These are phyloP conservation scores for Colletotrichum abscissum DNA, from an alignment of 2,329 filamentous ascomycete genomes.

Conservation along the genomic window DNA sequence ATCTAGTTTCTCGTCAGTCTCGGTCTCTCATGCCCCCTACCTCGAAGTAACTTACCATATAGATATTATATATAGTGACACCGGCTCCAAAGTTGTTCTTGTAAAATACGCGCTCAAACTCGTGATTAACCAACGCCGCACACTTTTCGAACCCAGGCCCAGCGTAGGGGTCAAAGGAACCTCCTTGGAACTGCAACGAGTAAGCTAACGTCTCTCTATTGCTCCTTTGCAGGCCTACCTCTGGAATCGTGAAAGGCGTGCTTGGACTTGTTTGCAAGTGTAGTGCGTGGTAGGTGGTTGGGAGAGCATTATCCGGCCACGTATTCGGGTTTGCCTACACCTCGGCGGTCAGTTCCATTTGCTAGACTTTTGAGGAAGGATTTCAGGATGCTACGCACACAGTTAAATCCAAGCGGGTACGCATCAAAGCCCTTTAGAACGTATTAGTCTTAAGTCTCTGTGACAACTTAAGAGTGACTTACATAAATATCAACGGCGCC, in stretches of 20 bases:
- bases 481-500: constrained; percentile 55
- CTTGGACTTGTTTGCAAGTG: constrained; percentile 63
- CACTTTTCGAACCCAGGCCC: constrained; percentile 78
- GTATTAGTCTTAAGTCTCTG: neutral
- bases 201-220: neutral
- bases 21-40: neutral
- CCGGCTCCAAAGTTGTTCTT: constrained; percentile 79
- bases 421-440: constrained; percentile 59
- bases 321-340: constrained; percentile 56
- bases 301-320: constrained; percentile 44
- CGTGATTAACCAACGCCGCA: constrained; percentile 72
- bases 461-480: neutral
- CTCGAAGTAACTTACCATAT: constrained; percentile 70
- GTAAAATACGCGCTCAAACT: constrained; percentile 83
- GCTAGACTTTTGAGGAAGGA: no score
- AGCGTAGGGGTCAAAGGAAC: constrained; percentile 80
- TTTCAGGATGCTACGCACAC: constrained; percentile 45
- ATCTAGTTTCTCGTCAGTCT: constrained; percentile 46
- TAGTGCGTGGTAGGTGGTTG: constrained; percentile 57
- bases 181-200: constrained; percentile 71
- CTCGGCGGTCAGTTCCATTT: neutral
- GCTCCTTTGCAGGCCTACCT: constrained; percentile 49
- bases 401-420: constrained; percentile 72
- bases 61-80: constrained; percentile 76
- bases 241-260: constrained; percentile 71